phyloP scores from a whole-genome alignment of 2,329 filamentous ascomycete species.

The Graphiopsis chlorocephala region DNA sequence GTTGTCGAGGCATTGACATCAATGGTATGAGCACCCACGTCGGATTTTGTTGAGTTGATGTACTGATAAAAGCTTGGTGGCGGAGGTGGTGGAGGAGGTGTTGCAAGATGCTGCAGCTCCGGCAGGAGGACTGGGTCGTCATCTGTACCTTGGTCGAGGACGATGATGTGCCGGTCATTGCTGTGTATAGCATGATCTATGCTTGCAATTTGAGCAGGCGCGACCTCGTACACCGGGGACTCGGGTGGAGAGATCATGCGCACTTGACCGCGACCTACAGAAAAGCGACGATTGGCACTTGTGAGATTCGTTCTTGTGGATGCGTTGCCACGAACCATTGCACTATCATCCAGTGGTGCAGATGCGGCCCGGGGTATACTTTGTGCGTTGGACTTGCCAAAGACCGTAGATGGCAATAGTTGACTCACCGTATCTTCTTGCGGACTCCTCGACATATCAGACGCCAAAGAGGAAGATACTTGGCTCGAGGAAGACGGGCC shows the following conservation, averaged over 20 bases:
- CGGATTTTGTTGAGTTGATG: constrained; percentile 20
- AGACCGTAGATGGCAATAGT: constrained; percentile 48
- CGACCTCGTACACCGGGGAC: constrained; percentile 19
- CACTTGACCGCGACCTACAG: constrained; percentile 37
- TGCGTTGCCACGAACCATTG: constrained; percentile 30
- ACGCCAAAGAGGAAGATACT: constrained; percentile 10
- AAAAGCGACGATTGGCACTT: constrained; percentile 36
- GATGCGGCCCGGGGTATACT: constrained; percentile 44
- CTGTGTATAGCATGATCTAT: constrained; percentile 52
- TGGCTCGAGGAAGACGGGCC: constrained; percentile 32
- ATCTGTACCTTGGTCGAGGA: constrained; percentile 38
- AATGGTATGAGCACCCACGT: constrained; percentile 46
- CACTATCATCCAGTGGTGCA: constrained; percentile 45
- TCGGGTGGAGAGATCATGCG: constrained; percentile 46
- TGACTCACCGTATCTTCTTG: constrained; percentile 42
- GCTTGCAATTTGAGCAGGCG: constrained; percentile 32
- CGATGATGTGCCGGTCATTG: constrained; percentile 41
- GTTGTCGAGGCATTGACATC: constrained; percentile 34
- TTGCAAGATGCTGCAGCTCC: constrained; percentile 60
- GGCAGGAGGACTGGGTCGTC: constrained; percentile 50
- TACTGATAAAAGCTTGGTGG: constrained; percentile 35
- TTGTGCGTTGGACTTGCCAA: constrained; percentile 39
- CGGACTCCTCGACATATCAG: constrained; percentile 35
- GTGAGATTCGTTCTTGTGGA: constrained; percentile 14
- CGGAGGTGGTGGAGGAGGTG: constrained; percentile 46